Evolutionary conservation across 176 grass and related monocot species (phyloP).

Genomic region (Raddia guianensis): DNA sequence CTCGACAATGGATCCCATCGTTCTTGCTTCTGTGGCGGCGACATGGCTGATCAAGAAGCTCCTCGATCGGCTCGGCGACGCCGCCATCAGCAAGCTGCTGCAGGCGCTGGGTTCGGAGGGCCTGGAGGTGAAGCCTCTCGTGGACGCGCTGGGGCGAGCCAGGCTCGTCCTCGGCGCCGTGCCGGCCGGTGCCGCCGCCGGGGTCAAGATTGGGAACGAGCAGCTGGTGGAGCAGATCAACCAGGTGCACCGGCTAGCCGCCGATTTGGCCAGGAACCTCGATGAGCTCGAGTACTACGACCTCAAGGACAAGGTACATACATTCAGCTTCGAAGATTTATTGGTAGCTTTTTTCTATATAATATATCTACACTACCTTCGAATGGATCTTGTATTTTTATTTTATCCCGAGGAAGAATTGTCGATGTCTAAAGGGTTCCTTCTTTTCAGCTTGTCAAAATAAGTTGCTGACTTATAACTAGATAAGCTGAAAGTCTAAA

Average conservation of each 20-base stretch:
- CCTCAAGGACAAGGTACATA: not conserved
- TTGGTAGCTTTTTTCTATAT: too few relatives aligned
- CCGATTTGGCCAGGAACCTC: constrained; percentile 9
- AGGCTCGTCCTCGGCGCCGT: constrained; percentile 33
- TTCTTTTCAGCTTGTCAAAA: too few relatives aligned
- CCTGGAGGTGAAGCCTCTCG: not conserved
- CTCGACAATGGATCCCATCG: constrained; percentile 18
- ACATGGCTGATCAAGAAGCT: constrained; percentile 34
- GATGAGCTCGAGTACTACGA: constrained; percentile 32
- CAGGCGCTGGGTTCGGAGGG: not conserved
- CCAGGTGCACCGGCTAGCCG: not conserved
- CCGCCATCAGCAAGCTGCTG: constrained; percentile 12
- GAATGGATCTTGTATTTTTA: too few relatives aligned
- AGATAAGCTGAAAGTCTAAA: too few relatives aligned
- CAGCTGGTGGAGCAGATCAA: constrained; percentile 21
- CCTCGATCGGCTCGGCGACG: not conserved
- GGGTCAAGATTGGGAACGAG: constrained; percentile 17
- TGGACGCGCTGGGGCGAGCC: not conserved
- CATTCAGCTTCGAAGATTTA: too few relatives aligned
- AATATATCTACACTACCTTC: too few relatives aligned
- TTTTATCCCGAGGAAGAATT: too few relatives aligned
- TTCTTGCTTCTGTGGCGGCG: not conserved
- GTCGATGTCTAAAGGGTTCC: too few relatives aligned
- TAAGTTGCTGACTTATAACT: too few relatives aligned
- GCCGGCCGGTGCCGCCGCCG: constrained; percentile 4